A percentile compares a stretch with the other conserved stretches of the same genome.
phyloP scores from a whole-genome alignment of 179 eudicot genomes.

The Heliamphora pulchella region DNA sequence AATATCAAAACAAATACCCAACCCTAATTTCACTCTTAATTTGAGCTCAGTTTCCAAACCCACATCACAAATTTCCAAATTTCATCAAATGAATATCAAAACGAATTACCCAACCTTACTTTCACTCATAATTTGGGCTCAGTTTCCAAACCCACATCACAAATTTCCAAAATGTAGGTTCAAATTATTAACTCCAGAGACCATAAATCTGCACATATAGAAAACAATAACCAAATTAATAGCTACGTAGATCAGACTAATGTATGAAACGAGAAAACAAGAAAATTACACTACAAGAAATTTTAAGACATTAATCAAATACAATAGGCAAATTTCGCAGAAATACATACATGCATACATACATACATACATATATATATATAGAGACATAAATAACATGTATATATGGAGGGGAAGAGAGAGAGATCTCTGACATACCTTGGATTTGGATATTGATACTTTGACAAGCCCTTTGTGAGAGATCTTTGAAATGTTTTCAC shows the following conservation, averaged over 20 bases:
- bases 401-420: neutral
- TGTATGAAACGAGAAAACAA: neutral
- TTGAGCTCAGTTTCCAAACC: constrained; percentile 23
- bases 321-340: neutral
- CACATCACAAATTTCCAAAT: constrained; percentile 18
- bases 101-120: constrained; percentile 8
- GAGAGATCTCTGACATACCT: constrained; percentile 12
- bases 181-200: constrained; percentile 13
- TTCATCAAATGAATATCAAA: neutral
- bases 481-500: constrained; percentile 6
- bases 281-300: neutral
- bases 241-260: neutral
- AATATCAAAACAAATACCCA: neutral
- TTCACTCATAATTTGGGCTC: constrained; percentile 18
- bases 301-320: neutral
- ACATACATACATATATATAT: neutral
- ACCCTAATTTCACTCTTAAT: constrained; percentile 12
- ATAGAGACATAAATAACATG: neutral
- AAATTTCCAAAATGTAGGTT: constrained; percentile 11
- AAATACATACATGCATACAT: neutral
- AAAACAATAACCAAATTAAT: constrained; percentile 4
- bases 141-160: constrained; percentile 21
- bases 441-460: neutral
- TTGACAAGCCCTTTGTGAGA: constrained; percentile 7
- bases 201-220: constrained; percentile 15